Conservation (phyloP, 805 yeast genomes). For the Kregervanrija fluxuum region DNA sequence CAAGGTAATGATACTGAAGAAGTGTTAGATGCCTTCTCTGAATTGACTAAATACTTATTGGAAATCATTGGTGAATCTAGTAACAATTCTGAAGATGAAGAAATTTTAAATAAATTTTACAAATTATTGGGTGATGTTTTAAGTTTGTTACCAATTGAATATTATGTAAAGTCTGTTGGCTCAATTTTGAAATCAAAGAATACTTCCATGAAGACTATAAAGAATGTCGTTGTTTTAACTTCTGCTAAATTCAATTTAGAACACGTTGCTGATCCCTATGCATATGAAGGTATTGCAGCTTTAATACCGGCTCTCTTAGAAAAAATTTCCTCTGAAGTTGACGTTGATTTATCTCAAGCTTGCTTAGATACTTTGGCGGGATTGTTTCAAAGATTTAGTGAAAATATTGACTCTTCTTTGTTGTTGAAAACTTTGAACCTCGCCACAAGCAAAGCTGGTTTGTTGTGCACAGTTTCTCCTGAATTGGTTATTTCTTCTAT, state of each 20-base stretch:
- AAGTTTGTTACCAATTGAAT: conserved; percentile 65
- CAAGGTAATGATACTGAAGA: conserved; percentile 18
- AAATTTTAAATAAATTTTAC: conserved; percentile 38
- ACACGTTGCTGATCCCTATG: conserved; percentile 40
- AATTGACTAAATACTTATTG: conserved; percentile 29
- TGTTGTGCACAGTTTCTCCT: conserved; percentile 38
- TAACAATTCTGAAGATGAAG: conserved; percentile 22
- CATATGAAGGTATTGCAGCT: conserved; percentile 42
- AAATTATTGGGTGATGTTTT: conserved; percentile 55
- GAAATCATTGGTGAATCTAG: conserved; percentile 31
- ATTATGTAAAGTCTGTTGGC: conserved; percentile 58
- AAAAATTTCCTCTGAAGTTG: conserved; percentile 30
- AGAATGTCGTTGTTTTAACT: conserved; percentile 55
- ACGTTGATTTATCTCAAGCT: conserved; percentile 54
- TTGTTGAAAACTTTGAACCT: conserved; percentile 43
- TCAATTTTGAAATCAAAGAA: conserved; percentile 31
- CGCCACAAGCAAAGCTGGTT: conserved; percentile 43
- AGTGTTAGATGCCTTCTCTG: conserved; percentile 21
- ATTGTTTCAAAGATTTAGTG: conserved; percentile 57
- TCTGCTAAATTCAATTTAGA: conserved; percentile 67
- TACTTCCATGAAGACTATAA: conserved; percentile 43
- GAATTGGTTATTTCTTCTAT: conserved; percentile 70
- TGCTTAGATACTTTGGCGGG: conserved; percentile 61
- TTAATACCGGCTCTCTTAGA: conserved; percentile 44
- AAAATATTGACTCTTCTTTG: conserved; percentile 37